These are phyloP conservation scores for Eucalyptus fibrosa DNA, from an alignment of 345 rosid genomes.

Conservation along the genomic window DNA sequence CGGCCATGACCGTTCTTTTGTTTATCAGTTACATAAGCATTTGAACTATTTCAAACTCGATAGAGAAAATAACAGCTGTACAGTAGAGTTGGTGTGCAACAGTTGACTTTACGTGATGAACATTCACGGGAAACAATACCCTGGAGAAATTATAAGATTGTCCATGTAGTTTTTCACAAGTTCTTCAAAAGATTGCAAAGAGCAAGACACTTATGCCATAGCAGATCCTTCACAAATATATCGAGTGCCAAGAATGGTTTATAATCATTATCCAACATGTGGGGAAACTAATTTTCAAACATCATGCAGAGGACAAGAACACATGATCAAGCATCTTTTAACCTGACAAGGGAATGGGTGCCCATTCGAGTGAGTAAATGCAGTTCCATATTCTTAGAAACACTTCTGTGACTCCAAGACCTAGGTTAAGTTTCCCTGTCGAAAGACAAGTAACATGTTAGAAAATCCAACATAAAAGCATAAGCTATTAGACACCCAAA, in stretches of 20 bases:
- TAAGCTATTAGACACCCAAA: not conserved
- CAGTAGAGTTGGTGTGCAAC: conserved; percentile 40
- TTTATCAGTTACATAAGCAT: not conserved
- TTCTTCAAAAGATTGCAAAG: not conserved
- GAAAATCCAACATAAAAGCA: not conserved
- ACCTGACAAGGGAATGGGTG: not conserved
- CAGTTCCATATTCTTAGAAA: not conserved
- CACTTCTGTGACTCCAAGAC: not conserved
- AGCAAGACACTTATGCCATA: conserved; percentile 14
- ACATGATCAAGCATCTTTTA: not conserved
- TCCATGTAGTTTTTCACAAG: not conserved
- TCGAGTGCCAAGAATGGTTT: conserved; percentile 91
- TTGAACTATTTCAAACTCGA: not conserved
- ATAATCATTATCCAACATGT: conserved; percentile 87
- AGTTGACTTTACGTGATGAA: conserved; percentile 58
- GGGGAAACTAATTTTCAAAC: conserved; percentile 94
- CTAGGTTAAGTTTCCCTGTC: not conserved
- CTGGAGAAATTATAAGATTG: conserved; percentile 12
- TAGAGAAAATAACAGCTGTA: not conserved
- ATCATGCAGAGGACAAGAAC: conserved; percentile 36
- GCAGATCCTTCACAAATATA: conserved; percentile 92
- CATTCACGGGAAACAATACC: conserved; percentile 80
- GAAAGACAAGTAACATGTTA: not conserved
- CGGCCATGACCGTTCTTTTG: not conserved
- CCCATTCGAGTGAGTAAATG: not conserved